These are phyloP conservation scores for Lentithecium fluviatile DNA, from an alignment of 495 filamentous ascomycete genomes.

Conservation along the genomic window DNA sequence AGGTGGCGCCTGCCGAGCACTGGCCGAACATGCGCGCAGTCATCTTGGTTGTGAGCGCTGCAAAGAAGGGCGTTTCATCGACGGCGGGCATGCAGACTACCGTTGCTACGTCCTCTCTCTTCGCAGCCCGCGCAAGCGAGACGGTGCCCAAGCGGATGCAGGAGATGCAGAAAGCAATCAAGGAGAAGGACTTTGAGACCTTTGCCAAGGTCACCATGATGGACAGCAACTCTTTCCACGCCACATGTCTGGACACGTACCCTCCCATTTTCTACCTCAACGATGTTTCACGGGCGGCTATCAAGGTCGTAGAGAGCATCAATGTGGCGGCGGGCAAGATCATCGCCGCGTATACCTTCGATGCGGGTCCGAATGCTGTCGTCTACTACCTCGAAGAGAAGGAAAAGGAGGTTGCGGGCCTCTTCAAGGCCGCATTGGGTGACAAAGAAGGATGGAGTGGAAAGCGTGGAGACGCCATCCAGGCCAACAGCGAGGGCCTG, in stretches of 20 bases:
- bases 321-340: slow-evolving; percentile 67
- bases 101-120: slow-evolving; percentile 80
- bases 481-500: slow-evolving; percentile 52
- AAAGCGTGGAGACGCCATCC: slow-evolving; percentile 50
- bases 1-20: slow-evolving; percentile 80
- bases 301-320: slow-evolving; percentile 82
- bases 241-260: slow-evolving; percentile 88
- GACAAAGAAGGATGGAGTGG: slow-evolving; percentile 49
- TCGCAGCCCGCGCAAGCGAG: slow-evolving; percentile 64
- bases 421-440: slow-evolving; percentile 59
- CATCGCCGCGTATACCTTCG: slow-evolving; percentile 93
- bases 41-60: slow-evolving; percentile 83
- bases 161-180: slow-evolving; percentile 81
- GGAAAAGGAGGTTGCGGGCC: slow-evolving; percentile 65
- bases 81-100: slow-evolving; percentile 97
- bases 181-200: slow-evolving; percentile 71
- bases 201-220: slow-evolving; percentile 92
- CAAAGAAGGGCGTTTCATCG: slow-evolving; percentile 90
- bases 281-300: slow-evolving; percentile 79
- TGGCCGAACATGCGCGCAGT: slow-evolving; percentile 95
- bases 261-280: slow-evolving; percentile 99
- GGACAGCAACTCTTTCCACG: slow-evolving; percentile 95
- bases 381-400: slow-evolving; percentile 88
- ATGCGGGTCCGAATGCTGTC: slow-evolving; percentile 95
- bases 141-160: slow-evolving; percentile 83